Conservation (phyloP, 2,329 filamentous ascomycete genomes). For the Emericellopsis cladophorae region DNA sequence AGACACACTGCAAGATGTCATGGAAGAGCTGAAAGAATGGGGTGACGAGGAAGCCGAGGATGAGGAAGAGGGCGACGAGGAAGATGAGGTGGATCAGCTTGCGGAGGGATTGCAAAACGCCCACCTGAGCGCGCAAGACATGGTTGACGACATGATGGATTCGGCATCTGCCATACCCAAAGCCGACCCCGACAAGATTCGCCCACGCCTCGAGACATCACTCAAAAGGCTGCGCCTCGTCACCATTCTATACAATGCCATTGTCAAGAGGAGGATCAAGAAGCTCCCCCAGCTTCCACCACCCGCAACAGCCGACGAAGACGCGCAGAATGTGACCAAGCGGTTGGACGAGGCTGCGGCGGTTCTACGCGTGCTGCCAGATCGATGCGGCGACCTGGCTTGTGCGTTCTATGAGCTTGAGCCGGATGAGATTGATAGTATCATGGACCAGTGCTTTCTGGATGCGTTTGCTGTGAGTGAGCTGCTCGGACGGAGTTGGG, state of each 20-base stretch:
- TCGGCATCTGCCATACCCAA: slow-evolving; percentile 47
- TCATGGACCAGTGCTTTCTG: slow-evolving; percentile 46
- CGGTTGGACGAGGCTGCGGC: slow-evolving; percentile 44
- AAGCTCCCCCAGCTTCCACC: slow-evolving; percentile 33
- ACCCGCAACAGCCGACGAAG: slow-evolving; percentile 7
- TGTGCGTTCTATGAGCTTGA: slow-evolving; percentile 61
- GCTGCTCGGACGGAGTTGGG: slow-evolving; percentile 47
- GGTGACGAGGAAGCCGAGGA: slow-evolving; percentile 57
- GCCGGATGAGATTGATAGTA: slow-evolving; percentile 40
- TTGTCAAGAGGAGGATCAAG: slow-evolving; percentile 58
- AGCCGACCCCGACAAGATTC: slow-evolving; percentile 50
- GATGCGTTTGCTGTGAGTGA: slow-evolving; percentile 45
- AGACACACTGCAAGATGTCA: slow-evolving; percentile 67
- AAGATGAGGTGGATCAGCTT: slow-evolving; percentile 15
- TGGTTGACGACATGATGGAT: slow-evolving; percentile 57
- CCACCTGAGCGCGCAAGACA: slow-evolving; percentile 31
- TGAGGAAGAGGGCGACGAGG: slow-evolving; percentile 38
- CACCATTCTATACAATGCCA: slow-evolving; percentile 54
- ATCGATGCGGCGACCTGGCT: slow-evolving; percentile 58
- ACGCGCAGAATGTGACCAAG: slow-evolving; percentile 12
- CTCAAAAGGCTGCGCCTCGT: slow-evolving; percentile 55
- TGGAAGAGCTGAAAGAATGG: slow-evolving; percentile 83
- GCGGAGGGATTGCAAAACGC: slow-evolving; percentile 16
- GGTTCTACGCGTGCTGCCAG: slow-evolving; percentile 46
- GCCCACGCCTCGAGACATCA: slow-evolving; percentile 50